phyloP scores from a whole-genome alignment of 805 yeast genomes.

The Wickerhamomyces silvicola region DNA sequence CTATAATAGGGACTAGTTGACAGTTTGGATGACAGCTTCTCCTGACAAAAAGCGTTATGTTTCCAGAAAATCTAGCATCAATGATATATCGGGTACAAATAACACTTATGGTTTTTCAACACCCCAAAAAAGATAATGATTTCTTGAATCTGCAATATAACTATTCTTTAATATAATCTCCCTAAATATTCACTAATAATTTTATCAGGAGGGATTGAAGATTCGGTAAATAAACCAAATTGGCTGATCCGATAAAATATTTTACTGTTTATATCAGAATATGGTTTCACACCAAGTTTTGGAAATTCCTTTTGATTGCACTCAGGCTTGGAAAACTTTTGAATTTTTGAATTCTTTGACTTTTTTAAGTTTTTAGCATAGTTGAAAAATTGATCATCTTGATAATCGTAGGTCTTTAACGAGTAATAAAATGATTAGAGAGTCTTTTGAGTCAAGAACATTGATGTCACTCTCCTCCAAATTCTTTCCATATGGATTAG shows the following conservation, averaged over 20 bases:
- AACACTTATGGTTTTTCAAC: slow-evolving; percentile 55
- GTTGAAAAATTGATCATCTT: slow-evolving; percentile 33
- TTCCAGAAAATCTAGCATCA: slow-evolving; percentile 79
- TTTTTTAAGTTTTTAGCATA: slow-evolving; percentile 36
- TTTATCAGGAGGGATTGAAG: slow-evolving; percentile 36
- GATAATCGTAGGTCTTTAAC: slow-evolving; percentile 32
- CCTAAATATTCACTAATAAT: slow-evolving; percentile 64
- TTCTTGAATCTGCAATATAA: slow-evolving; percentile 58
- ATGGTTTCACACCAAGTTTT: slow-evolving; percentile 43
- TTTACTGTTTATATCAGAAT: slow-evolving; percentile 52
- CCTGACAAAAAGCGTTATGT: slow-evolving; percentile 66
- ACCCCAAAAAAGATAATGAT: slow-evolving; percentile 74
- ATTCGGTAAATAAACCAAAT: slow-evolving; percentile 49
- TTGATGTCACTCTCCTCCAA: slow-evolving; percentile 29
- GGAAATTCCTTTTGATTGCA: slow-evolving; percentile 23
- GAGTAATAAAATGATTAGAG: slow-evolving; percentile 27
- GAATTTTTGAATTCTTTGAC: slow-evolving; percentile 10
- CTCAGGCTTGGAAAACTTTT: slow-evolving; percentile 19
- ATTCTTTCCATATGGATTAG: slow-evolving; percentile 22
- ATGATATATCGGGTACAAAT: slow-evolving; percentile 49
- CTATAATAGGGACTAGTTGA: slow-evolving; percentile 43
- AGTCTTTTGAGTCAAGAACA: slow-evolving; percentile 30
- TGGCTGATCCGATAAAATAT: slow-evolving; percentile 58
- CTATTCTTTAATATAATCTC: slow-evolving; percentile 60
- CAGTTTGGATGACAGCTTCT: slow-evolving; percentile 76